These are phyloP conservation scores for Teunomyces panamensis DNA, from an alignment of 805 yeast species.

Conservation along the genomic window DNA sequence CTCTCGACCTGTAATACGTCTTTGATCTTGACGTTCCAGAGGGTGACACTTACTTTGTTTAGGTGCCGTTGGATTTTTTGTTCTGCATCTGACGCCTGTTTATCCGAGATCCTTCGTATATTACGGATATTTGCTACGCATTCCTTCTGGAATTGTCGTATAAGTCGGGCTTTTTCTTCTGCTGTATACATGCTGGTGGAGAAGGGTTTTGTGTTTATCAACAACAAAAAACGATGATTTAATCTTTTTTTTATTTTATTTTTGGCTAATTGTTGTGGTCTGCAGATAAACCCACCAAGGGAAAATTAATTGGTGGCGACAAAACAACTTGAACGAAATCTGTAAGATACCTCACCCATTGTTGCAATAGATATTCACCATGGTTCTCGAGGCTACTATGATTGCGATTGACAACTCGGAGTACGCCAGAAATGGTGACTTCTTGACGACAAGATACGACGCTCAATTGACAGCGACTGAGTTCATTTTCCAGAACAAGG, in stretches of 20 bases:
- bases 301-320: constrained; percentile 3
- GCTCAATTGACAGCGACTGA: constrained; percentile 92
- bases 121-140: constrained; percentile 17
- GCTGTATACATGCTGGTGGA: constrained; percentile 18
- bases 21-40: constrained; percentile 47
- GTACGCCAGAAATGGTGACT: constrained; percentile 94
- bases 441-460: constrained; percentile 79
- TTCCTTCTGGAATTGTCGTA: constrained; percentile 25
- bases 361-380: constrained; percentile 26
- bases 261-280: background rate
- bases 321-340: background rate
- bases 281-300: background rate
- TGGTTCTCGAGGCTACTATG: constrained; percentile 97
- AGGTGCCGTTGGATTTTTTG: constrained; percentile 39
- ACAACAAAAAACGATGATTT: background rate
- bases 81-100: constrained; percentile 25
- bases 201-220: background rate
- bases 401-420: constrained; percentile 94
- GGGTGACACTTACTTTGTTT: constrained; percentile 45
- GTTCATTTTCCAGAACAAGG: constrained; percentile 78
- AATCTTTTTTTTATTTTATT: too few species aligned
- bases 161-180: constrained; percentile 36
- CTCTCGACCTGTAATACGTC: constrained; percentile 47
- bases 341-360: background rate
- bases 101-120: constrained; percentile 24